Base-by-base conservation (phyloP, 345 rosid genomes). In the Salix koriyanagi region DNA sequence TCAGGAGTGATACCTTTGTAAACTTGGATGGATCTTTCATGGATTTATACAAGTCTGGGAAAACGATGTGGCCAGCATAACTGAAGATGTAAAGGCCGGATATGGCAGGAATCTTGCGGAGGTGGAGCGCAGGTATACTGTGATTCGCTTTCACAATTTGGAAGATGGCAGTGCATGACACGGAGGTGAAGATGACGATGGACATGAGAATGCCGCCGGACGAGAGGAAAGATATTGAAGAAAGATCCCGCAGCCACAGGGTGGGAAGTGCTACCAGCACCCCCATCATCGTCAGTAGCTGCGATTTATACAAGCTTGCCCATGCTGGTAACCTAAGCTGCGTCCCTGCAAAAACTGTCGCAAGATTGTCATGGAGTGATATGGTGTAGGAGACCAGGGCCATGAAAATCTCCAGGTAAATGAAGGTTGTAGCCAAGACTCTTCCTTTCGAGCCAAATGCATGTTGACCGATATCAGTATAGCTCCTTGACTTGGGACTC, bases 21-120 rank as follows among this genome's bases (percentile, higher is more conserved):
- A 92, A 92, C 70, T 86, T 88, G 80, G 91, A 79, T 25, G 94
- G 96, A 80, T 92, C 91, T 77, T 89, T 90, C 97, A 92, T 92
- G 83, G 96, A 84, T 67, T 82, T 86, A 69, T 91, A 85, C 52
- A 92, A 81, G 75, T 91, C 74, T 6, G 97, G 97, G 80, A 92
- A 92, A 25, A 92, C 96, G 72, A 89, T 82, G 78, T 92, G 94
- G 15, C 97, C 97, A 37, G 91, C 90, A 71, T 79, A 91, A 60
- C 96, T 81, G 79, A 89, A 92, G 32, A 90, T 7, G 46, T 91
- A 92, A 15, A 92, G 84, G 13, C 96, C 96, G 4, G 96, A 91
- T 13, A 92, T 80, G 18, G 84, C 82, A 34, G 97, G 96, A 75
- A 92, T 84, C 23, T 88, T 90, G 26, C 54, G 52, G 61, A 90